Evolutionary conservation across 345 rosid genomes (phyloP).

Genomic region (Eucalyptus cladocalyx): DNA sequence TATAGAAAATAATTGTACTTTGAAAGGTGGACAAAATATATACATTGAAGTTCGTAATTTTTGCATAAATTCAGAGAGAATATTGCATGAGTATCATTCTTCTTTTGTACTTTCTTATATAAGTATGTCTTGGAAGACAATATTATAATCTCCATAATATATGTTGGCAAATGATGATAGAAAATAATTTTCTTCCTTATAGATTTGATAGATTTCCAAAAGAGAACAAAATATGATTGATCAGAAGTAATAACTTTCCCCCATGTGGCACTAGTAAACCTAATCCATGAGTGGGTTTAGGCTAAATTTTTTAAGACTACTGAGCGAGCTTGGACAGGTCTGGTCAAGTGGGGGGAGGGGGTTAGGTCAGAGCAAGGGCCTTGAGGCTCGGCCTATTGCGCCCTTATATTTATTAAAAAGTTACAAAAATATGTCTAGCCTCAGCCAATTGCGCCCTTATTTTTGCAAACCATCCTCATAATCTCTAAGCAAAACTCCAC

Average conservation of each 20-base stretch:
- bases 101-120: background rate
- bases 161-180: background rate
- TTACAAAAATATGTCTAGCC: no score
- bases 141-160: background rate
- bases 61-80: fast-evolving
- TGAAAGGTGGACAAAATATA: background rate
- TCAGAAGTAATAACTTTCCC: background rate
- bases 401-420: background rate
- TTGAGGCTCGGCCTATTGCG: background rate
- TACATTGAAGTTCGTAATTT: background rate
- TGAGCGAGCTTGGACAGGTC: background rate
- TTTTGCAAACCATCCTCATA: background rate
- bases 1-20: background rate
- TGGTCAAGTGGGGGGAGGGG: fast-evolving
- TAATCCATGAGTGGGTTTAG: fast-evolving
- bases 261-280: background rate
- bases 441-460: background rate
- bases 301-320: background rate
- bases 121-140: background rate
- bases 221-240: background rate
- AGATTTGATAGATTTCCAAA: background rate
- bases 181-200: background rate
- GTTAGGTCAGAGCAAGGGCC: background rate
- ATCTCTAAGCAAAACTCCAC: background rate
- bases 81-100: background rate